These are phyloP conservation scores for Raphanus hybrid DNA, from an alignment of 441 rosid genomes.

Conservation along the genomic window DNA sequence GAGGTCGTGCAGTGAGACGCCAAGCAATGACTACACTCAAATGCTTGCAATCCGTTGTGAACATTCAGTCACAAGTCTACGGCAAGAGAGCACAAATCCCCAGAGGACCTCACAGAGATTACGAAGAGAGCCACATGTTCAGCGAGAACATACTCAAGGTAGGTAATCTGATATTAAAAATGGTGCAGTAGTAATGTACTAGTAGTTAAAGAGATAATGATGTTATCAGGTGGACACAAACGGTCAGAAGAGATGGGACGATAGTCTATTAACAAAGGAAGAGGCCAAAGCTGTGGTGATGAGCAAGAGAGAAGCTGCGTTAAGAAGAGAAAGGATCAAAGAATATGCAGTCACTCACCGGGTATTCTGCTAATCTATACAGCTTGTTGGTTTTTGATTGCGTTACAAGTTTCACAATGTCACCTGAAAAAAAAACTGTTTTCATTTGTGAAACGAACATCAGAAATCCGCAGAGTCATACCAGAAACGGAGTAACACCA, in stretches of 20 bases:
- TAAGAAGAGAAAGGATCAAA: slow-evolving; percentile 70
- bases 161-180: not conserved
- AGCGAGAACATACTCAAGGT: slow-evolving; percentile 65
- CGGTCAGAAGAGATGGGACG: slow-evolving; percentile 78
- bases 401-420: slow-evolving; percentile 1
- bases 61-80: slow-evolving; percentile 72
- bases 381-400: not conserved
- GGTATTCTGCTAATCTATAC: slow-evolving; percentile 45
- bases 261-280: slow-evolving; percentile 80
- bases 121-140: slow-evolving; percentile 51
- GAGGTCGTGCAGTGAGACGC: slow-evolving; percentile 80
- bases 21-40: slow-evolving; percentile 80
- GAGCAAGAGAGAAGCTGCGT: slow-evolving; percentile 76
- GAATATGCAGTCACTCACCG: slow-evolving; percentile 72
- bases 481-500: slow-evolving; percentile 61
- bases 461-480: slow-evolving; percentile 90
- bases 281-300: slow-evolving; percentile 64
- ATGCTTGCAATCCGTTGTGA: slow-evolving; percentile 82
- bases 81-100: slow-evolving; percentile 58
- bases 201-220: not conserved
- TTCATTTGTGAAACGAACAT: slow-evolving; percentile 2
- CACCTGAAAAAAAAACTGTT: slow-evolving; percentile 2
- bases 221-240: slow-evolving; percentile 62
- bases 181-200: not conserved
- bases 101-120: slow-evolving; percentile 43